Evolutionary conservation across 2,329 filamentous ascomycete genomes (phyloP).

Genomic region (Coniochaeta sp.): DNA sequence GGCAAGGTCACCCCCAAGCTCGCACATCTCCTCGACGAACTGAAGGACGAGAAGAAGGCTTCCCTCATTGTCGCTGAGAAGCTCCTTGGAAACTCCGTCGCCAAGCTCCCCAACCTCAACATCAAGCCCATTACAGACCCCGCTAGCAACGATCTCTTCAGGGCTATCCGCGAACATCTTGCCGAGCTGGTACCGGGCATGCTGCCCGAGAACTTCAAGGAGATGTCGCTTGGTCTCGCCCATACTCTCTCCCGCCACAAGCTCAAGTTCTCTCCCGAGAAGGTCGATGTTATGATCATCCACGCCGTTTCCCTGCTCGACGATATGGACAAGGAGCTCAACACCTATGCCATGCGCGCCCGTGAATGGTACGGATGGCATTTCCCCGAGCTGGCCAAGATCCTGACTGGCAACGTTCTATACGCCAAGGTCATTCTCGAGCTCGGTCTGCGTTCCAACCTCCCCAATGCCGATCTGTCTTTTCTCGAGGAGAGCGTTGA

Average conservation of each 20-base stretch:
- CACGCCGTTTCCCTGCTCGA: constrained; percentile 92
- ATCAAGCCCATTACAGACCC: constrained; percentile 79
- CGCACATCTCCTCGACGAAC: constrained; percentile 70
- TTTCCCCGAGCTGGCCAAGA: constrained; percentile 96
- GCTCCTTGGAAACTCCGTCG: constrained; percentile 86
- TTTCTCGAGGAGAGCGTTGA: constrained; percentile 96
- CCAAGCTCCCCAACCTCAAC: constrained; percentile 81
- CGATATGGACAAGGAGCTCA: constrained; percentile 96
- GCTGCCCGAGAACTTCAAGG: constrained; percentile 76
- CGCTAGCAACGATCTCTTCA: constrained; percentile 80
- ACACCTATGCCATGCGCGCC: constrained; percentile 97
- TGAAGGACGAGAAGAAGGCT: constrained; percentile 97
- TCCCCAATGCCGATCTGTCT: constrained; percentile 68
- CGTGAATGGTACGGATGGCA: constrained; percentile 99
- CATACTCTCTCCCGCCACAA: constrained; percentile 96
- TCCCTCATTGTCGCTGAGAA: constrained; percentile 90
- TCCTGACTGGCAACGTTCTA: constrained; percentile 93
- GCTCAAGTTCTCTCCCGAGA: constrained; percentile 96
- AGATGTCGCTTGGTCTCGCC: constrained; percentile 92
- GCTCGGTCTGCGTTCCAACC: constrained; percentile 83
- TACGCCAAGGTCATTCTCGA: constrained; percentile 83
- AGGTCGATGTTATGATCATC: constrained; percentile 99
- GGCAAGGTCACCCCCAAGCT: constrained; percentile 92
- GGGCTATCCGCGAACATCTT: constrained; percentile 86
- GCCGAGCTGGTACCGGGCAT: constrained; percentile 87